Evolutionary conservation across 164 flowering plant species (phyloP).

Genomic region (Malania oleifera): DNA sequence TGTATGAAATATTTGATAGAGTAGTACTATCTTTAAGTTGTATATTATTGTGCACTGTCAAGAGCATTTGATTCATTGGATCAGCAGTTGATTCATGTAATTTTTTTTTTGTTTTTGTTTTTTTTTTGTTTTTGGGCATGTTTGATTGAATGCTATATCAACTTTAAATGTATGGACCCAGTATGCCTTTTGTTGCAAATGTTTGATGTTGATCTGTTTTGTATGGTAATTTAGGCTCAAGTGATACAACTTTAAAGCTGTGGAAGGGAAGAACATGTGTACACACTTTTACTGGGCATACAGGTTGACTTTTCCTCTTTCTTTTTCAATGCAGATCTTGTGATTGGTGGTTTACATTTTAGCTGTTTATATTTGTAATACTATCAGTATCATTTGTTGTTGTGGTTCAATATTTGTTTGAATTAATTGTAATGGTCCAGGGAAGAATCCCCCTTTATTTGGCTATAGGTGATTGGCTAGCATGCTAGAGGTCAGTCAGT

Average conservation of each 20-base stretch:
- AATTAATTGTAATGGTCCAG: background rate
- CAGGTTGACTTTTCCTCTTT: constrained; percentile 41
- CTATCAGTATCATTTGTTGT: background rate
- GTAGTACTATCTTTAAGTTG: too few species aligned
- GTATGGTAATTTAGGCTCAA: constrained; percentile 62
- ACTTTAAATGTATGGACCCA: background rate
- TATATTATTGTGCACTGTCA: too few species aligned
- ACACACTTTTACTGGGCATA: constrained; percentile 81
- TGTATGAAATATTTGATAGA: too few species aligned
- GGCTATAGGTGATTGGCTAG: background rate
- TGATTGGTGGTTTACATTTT: background rate
- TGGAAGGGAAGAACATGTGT: constrained; percentile 78
- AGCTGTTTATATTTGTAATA: too few species aligned
- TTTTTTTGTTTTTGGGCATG: too few species aligned
- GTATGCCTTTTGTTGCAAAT: background rate
- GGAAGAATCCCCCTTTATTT: background rate
- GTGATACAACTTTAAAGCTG: constrained; percentile 79
- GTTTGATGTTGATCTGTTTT: background rate
- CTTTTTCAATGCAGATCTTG: background rate
- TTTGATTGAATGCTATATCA: too few species aligned
- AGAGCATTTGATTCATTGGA: too few species aligned
- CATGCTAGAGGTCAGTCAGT: background rate
- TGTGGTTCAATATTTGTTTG: background rate
- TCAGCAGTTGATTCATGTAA: too few species aligned
- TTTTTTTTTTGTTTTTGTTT: too few species aligned